These are phyloP conservation scores for Quercus tomentella DNA, from an alignment of 331 rosid genomes.

Conservation along the genomic window DNA sequence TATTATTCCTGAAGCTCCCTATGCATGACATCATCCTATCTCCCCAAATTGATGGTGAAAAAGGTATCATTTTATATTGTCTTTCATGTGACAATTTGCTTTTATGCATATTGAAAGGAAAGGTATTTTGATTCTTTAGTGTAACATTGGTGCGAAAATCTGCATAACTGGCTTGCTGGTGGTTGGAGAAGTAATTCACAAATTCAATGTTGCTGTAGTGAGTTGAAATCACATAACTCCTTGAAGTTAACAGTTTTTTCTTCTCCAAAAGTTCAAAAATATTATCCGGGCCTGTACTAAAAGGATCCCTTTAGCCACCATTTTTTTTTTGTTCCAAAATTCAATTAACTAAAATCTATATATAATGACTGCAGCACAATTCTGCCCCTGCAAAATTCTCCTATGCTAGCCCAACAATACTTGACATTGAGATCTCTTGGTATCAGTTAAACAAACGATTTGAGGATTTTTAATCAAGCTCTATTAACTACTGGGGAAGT, in stretches of 20 bases:
- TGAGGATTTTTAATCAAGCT: too few species aligned
- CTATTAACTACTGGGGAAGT: too few species aligned
- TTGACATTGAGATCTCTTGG: constrained; percentile 70
- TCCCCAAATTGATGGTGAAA: not conserved
- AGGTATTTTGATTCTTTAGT: not conserved
- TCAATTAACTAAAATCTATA: not conserved
- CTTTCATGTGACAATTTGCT: not conserved
- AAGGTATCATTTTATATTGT: not conserved
- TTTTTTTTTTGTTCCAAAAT: not conserved
- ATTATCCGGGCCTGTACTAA: not conserved
- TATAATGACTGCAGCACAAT: not conserved
- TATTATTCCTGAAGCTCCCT: not conserved
- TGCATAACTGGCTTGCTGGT: too few species aligned
- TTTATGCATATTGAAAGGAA: not conserved
- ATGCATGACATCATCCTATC: too few species aligned
- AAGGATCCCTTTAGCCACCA: not conserved
- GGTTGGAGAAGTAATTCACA: not conserved
- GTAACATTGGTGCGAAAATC: not conserved
- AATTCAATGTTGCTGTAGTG: not conserved
- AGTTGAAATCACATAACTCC: not conserved
- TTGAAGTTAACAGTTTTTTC: not conserved
- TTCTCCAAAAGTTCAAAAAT: not conserved
- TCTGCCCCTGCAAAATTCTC: constrained; percentile 52
- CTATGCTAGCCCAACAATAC: constrained; percentile 70
- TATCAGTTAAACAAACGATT: too few species aligned